Percentiles rank a stretch among this genome's conserved stretches.
These are phyloP conservation scores for Butyriboletus pseudospeciosus DNA, from an alignment of 1,284 basidiomycete genomes.

Conservation along the genomic window DNA sequence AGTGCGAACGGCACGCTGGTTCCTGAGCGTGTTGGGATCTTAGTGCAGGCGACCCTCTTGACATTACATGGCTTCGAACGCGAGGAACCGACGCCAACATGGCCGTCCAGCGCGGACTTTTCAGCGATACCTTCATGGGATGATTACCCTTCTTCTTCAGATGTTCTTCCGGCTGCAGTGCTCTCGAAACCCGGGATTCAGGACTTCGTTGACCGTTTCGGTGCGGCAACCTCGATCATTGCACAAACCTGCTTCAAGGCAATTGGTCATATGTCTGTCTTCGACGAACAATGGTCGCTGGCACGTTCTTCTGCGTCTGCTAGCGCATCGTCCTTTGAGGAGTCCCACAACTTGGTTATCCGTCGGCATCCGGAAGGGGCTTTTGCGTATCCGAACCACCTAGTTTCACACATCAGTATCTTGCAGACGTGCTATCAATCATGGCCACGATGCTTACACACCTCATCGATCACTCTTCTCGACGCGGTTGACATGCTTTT, in stretches of 20 bases:
- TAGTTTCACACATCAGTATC: slow-evolving; percentile 66
- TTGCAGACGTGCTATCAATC: slow-evolving; percentile 79
- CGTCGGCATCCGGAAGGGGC: slow-evolving; percentile 68
- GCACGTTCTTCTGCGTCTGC: slow-evolving; percentile 41
- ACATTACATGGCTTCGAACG: slow-evolving; percentile 71
- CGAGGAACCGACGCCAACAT: slow-evolving; percentile 63
- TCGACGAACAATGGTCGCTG: slow-evolving; percentile 77
- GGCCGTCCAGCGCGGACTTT: slow-evolving; percentile 78
- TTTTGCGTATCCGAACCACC: slow-evolving; percentile 66
- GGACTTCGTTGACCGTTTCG: slow-evolving; percentile 70
- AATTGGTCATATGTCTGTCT: slow-evolving; percentile 75
- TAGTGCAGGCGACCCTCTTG: slow-evolving; percentile 73
- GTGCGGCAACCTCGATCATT: slow-evolving; percentile 60
- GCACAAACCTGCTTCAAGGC: slow-evolving; percentile 62
- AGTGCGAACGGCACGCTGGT: slow-evolving; percentile 48
- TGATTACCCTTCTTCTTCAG: slow-evolving; percentile 72
- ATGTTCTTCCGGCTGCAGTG: slow-evolving; percentile 51
- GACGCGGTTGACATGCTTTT: slow-evolving; percentile 80
- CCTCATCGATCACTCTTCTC: slow-evolving; percentile 43
- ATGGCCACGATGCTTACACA: slow-evolving; percentile 78
- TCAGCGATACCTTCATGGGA: slow-evolving; percentile 50
- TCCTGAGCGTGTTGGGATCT: slow-evolving; percentile 71
- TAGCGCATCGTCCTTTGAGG: slow-evolving; percentile 60
- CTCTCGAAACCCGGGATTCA: slow-evolving; percentile 65
- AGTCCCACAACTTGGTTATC: slow-evolving; percentile 58